Evolutionary conservation across 2,329 filamentous ascomycete genomes (phyloP).

Genomic region (Cryphonectria carpinicola): DNA sequence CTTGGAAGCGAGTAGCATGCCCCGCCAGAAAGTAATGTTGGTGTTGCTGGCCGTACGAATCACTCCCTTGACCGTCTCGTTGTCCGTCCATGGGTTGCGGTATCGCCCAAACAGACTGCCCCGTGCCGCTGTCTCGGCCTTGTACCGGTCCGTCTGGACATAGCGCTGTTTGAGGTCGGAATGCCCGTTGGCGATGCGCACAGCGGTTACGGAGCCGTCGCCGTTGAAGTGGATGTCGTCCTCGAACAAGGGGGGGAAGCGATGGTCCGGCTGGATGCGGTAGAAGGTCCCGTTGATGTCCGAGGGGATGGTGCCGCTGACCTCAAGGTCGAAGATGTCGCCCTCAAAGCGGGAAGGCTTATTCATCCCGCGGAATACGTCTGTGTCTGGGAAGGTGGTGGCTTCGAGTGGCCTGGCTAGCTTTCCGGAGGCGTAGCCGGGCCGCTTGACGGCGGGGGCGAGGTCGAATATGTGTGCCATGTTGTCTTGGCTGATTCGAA

Average conservation of each 20-base stretch:
- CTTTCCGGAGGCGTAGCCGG: slow-evolving; percentile 38
- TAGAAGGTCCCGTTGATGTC: slow-evolving; percentile 53
- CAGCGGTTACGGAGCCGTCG: slow-evolving; percentile 45
- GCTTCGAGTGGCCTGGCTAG: slow-evolving; percentile 35
- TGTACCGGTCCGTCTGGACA: slow-evolving; percentile 45
- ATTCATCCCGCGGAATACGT: slow-evolving; percentile 43
- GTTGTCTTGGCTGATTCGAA: background rate
- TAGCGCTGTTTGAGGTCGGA: slow-evolving; percentile 49
- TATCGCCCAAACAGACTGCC: slow-evolving; percentile 56
- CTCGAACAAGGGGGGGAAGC: slow-evolving; percentile 58
- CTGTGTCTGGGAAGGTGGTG: slow-evolving; percentile 41
- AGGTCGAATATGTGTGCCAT: slow-evolving; percentile 45
- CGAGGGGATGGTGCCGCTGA: slow-evolving; percentile 46
- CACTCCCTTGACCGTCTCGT: slow-evolving; percentile 57
- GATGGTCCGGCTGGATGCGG: slow-evolving; percentile 56
- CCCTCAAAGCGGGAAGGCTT: slow-evolving; percentile 42
- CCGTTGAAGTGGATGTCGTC: slow-evolving; percentile 49
- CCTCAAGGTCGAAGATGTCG: slow-evolving; percentile 44
- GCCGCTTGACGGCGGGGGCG: slow-evolving; percentile 34
- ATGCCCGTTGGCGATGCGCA: slow-evolving; percentile 44
- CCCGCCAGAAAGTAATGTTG: slow-evolving; percentile 62
- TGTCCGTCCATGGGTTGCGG: slow-evolving; percentile 60
- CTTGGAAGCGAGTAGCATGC: slow-evolving; percentile 58
- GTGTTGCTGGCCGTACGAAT: slow-evolving; percentile 63
- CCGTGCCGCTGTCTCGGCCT: slow-evolving; percentile 37